A percentile compares a stretch with the other conserved stretches of the same genome.
phyloP scores from a whole-genome alignment of 2,329 filamentous ascomycete genomes.

The Apiospora sp. region DNA sequence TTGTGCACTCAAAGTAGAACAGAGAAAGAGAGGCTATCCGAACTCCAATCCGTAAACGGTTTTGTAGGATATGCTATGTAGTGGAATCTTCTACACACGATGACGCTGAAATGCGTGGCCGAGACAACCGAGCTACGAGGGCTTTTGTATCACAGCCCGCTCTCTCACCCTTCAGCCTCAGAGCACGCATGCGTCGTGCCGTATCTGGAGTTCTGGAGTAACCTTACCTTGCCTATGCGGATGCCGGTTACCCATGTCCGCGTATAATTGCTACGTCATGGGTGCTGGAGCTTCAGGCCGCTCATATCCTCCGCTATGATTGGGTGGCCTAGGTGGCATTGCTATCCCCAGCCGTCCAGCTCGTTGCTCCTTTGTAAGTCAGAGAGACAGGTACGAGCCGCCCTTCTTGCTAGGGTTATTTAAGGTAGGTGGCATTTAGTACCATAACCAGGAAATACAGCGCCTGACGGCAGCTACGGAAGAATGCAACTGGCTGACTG shows the following conservation, averaged over 20 bases:
- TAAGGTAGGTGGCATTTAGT: neutral
- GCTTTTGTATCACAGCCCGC: neutral
- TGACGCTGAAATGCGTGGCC: slow-evolving; percentile 5
- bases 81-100: neutral
- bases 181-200: neutral
- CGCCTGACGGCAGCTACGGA: neutral
- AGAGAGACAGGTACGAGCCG: neutral
- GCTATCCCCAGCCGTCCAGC: neutral
- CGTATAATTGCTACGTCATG: slow-evolving; percentile 7
- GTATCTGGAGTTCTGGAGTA: neutral
- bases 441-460: neutral
- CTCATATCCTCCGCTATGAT: neutral
- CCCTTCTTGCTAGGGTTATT: neutral
- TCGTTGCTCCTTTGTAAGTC: neutral
- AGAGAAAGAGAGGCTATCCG: neutral
- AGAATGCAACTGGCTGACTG: neutral
- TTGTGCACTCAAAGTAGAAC: neutral
- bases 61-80: neutral
- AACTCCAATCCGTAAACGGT: neutral
- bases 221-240: neutral
- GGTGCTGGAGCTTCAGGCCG: slow-evolving; percentile 7
- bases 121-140: neutral
- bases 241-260: slow-evolving; percentile 6
- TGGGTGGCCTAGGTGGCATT: neutral
- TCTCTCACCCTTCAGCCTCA: neutral